Evolutionary conservation across 805 yeast species (phyloP), one percentile per base, ranked within the genome.

Genomic region (Huiozyma sinensis): DNA sequence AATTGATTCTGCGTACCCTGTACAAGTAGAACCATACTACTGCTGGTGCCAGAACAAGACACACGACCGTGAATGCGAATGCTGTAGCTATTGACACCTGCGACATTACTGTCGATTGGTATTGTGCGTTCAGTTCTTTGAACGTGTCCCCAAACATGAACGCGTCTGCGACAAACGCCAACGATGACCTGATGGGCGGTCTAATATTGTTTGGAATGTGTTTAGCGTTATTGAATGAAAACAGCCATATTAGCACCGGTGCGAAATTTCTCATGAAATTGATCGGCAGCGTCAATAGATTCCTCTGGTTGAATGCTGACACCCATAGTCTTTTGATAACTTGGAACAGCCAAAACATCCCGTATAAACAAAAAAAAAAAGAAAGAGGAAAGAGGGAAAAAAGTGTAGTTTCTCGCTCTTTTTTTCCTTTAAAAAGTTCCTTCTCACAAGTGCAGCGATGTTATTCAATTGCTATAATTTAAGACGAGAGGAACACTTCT

Each of bases 181-280:
- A 41, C 66, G 71, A 65, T 39, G 75, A 76, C 53, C 71, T 70
- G 48, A 77, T 75, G 8, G 53, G 45, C 0, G 85, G 86, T 47
- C 85, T 65, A 50, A 71, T 66, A 5, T 61, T 61, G 28, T 64
- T 68, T 7, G 87, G 84, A 35, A 76, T 76, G 2, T 65, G 35
- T 1, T 77, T 77, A 1, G 84, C 83, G 52, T 77, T 70, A 56
- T 77, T 73, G 63, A 79, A 79, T 24, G 76, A 70, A 35, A 60
- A 44, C 36, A 79, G 60, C 84, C 84, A 79, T 17, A 70, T 51
- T 34, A 74, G 63, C 3, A 79, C 71, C 0, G 77, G 78, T 1
- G 68, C 56, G 56, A 79, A 79, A 55, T 75, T 76, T 38, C 69
- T 47, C 37, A 60, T 48, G 47, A 78, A 78, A 49, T 70, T 73